Evolutionary conservation across 1,139 yeast species (phyloP), one percentile per base, ranked within the genome.

Genomic region (Protomyces inouyei): DNA sequence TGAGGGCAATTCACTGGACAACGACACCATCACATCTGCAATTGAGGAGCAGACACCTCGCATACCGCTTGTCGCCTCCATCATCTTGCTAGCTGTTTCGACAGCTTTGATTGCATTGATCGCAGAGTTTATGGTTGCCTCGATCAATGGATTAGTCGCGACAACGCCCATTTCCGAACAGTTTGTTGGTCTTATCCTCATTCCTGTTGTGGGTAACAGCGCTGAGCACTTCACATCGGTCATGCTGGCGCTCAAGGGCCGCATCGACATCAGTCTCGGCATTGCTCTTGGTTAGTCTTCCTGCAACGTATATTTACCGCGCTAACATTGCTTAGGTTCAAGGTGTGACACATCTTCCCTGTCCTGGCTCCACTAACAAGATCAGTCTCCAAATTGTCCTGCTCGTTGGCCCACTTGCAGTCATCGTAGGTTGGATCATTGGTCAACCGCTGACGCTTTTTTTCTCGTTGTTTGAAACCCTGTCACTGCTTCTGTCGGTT

Each of bases 211-310:
- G 37, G 98, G 98, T 66, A 93, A 93, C 72, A 98, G 98, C 1
- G 98, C 98, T 14, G 98, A 93, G 76, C 98, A 93, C 75, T 98
- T 89, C 59, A 93, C 98, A 18, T 97, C 98, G 1, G 87, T 93
- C 57, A 83, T 90, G 68, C 98, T 93, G 59, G 98, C 98, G 36
- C 84, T 86, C 83, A 91, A 91, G 77, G 90, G 93, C 76, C 93
- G 95, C 77, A 93, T 95, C 97, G 98, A 93, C 75, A 82, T 93
- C 69, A 97, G 98, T 10, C 84, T 95, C 71, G 96, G 97, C 65
- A 98, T 93, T 59, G 98, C 98, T 9, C 86, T 93, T 48, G 51
- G 61, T 48, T 35, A 57, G 52, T 18, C 51, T 51, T 18, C 46
- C 37, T 25, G 8, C 40, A n/a, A 48, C 38, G 12, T 37, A 37